These are phyloP conservation scores for Solanum chiquidenum DNA, from an alignment of 257 asterid species.

Conservation along the genomic window DNA sequence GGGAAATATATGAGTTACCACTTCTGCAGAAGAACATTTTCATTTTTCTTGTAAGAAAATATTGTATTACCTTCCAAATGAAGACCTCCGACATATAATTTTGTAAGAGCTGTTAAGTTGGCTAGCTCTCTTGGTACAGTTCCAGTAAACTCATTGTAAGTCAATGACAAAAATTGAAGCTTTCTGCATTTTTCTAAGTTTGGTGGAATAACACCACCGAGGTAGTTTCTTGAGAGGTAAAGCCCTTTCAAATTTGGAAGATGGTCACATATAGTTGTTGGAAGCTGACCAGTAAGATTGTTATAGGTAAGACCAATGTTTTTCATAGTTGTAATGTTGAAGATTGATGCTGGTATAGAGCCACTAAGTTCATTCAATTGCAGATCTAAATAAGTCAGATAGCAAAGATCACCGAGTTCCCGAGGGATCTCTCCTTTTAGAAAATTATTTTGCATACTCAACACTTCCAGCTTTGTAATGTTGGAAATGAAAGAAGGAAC, in stretches of 20 bases:
- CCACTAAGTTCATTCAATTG: not conserved
- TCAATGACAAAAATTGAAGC: not conserved
- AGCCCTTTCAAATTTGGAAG: not conserved
- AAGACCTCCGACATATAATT: too few species aligned
- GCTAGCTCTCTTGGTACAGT: not conserved
- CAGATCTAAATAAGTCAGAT: not conserved
- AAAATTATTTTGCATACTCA: accelerated
- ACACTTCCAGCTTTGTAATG: not conserved
- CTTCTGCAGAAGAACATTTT: not conserved
- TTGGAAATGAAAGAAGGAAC: not conserved
- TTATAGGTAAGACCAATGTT: not conserved
- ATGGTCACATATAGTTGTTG: not conserved
- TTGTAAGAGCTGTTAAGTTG: not conserved
- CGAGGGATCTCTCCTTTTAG: not conserved
- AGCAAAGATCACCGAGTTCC: not conserved
- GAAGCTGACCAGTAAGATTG: not conserved
- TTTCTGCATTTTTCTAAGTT: not conserved
- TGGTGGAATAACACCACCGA: not conserved
- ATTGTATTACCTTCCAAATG: not conserved
- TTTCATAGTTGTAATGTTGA: not conserved
- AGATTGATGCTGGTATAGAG: not conserved
- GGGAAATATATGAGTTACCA: not conserved
- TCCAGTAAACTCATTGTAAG: not conserved
- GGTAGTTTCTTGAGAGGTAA: not conserved
- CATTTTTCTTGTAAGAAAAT: not conserved